phyloP scores from a whole-genome alignment of 805 yeast species.

The Grigorovia humatica region DNA sequence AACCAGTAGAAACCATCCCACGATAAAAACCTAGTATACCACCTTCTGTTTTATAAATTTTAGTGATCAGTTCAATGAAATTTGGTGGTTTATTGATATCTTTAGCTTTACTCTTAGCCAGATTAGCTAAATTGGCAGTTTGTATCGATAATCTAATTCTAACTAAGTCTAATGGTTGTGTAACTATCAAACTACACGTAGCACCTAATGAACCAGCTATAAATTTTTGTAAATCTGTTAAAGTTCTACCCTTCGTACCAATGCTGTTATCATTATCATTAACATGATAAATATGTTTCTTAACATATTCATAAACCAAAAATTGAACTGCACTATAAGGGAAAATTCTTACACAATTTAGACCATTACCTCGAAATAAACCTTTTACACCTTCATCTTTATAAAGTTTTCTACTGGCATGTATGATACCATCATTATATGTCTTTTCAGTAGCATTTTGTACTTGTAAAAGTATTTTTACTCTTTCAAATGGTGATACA shows the following conservation, averaged over 20 bases:
- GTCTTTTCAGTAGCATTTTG: constrained; percentile 39
- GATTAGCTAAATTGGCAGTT: constrained; percentile 52
- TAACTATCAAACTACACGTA: constrained; percentile 61
- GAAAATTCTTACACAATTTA: constrained; percentile 80
- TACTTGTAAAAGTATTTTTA: constrained; percentile 82
- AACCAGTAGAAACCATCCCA: constrained; percentile 82
- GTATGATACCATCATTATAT: constrained; percentile 58
- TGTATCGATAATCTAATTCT: constrained; percentile 84
- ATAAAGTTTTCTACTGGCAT: constrained; percentile 71
- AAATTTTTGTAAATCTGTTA: constrained; percentile 39
- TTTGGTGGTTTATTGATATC: constrained; percentile 51
- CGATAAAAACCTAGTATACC: constrained; percentile 69
- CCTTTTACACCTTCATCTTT: constrained; percentile 89
- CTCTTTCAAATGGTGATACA: constrained; percentile 91
- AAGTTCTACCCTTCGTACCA: constrained; percentile 24
- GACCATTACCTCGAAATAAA: constrained; percentile 78
- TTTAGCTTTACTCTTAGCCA: constrained; percentile 35
- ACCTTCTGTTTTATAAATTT: constrained; percentile 69
- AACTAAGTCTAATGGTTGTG: constrained; percentile 87
- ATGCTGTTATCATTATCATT: constrained; percentile 19
- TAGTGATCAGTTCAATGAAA: constrained; percentile 43
- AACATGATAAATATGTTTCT: constrained; percentile 30
- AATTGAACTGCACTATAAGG: constrained; percentile 95
- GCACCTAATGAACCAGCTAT: constrained; percentile 79
- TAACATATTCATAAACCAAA: constrained; percentile 64